Base-by-base conservation (phyloP, 2,329 filamentous ascomycete genomes). In the Cordyceps pruinosa region DNA sequence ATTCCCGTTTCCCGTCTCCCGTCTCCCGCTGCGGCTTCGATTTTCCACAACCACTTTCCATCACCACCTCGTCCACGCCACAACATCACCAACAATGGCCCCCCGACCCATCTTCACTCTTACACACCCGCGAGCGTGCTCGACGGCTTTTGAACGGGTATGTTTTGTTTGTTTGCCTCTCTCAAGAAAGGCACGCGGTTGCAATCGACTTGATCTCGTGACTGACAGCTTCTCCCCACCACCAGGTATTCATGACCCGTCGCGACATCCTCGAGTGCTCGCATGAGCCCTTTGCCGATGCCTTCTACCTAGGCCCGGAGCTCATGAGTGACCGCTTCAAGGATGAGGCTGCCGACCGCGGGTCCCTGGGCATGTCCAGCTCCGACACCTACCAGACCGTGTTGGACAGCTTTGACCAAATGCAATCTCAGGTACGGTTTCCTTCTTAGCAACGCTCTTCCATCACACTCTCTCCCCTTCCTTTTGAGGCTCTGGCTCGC, bases 251-350 rank as follows among this genome's bases (percentile, higher is more conserved):
- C 73, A 97, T 97, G 93, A 96, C 92, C 65, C 88, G 90, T 64
- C 83, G 83, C 65, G 87, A 96, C 68, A 85, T 80, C 55, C 81
- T 97, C 59, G 80, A 87, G 66, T 96, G 90, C 70, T 80, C 94
- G 65, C 94, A 97, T 72, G 94, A 99, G 76, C 94, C 94, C 5
- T 97, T 97, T 73, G 93, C 93, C 55, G 94, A 97, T 74, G 89
- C 92, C 60, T 97, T 93, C 70, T 97, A 97, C 76, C 97, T 88
- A 69, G 93, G 94, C 53, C 92, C 93, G 7, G 94, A 99, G 75
- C 83, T 90, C 64, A 80, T 97, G 64, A 86, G 88, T 66, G 76
- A 82, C 53, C 84, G 94, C 66, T 99, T 90, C 69, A 86, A 86
- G 67, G 70, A 87, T 45, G 89, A 96, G 62, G 72, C 72, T 52